phyloP scores from a whole-genome alignment of 106 monocot genomes.

The Dioscorea dumetorum region DNA sequence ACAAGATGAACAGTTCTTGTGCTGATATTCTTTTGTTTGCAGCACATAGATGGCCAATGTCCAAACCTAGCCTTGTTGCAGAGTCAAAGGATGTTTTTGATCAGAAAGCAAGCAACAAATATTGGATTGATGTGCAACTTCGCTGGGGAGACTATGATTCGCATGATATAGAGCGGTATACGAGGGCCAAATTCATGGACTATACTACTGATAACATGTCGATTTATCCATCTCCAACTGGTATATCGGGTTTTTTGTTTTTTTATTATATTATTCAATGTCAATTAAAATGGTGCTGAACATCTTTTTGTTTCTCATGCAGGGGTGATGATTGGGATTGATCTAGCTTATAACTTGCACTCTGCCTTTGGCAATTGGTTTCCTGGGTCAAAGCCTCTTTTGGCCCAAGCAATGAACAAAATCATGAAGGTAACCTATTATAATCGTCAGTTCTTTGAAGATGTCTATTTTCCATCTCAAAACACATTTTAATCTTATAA shows the following conservation, averaged over 20 bases:
- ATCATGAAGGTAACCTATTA: constrained; percentile 86
- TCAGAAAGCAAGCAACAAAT: constrained; percentile 98
- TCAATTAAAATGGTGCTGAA: too few relatives aligned
- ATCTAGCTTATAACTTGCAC: constrained; percentile 97
- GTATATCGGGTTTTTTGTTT: constrained; percentile 23
- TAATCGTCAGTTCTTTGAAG: neutral
- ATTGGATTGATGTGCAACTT: constrained; percentile 98
- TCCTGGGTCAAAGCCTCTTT: constrained; percentile 92
- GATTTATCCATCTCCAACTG: constrained; percentile 98
- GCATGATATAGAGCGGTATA: constrained; percentile 99
- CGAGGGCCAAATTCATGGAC: constrained; percentile 99
- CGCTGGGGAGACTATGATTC: constrained; percentile 99
- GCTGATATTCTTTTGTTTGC: constrained; percentile 98
- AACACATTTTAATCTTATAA: too few relatives aligned
- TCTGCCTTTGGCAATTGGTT: constrained; percentile 99
- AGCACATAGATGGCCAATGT: constrained; percentile 98
- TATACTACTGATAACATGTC: constrained; percentile 99
- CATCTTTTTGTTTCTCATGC: constrained; percentile 1
- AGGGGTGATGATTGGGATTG: constrained; percentile 99
- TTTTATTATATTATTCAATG: too few relatives aligned
- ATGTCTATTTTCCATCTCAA: neutral
- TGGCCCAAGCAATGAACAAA: constrained; percentile 99
- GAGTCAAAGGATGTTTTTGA: constrained; percentile 99
- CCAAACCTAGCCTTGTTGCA: constrained; percentile 94
- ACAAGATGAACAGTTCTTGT: constrained; percentile 99